Percentiles rank a stretch among this genome's conserved stretches.
Evolutionary conservation across 495 filamentous ascomycete species (phyloP).

Genomic region (Lasiosphaeria hispida): DNA sequence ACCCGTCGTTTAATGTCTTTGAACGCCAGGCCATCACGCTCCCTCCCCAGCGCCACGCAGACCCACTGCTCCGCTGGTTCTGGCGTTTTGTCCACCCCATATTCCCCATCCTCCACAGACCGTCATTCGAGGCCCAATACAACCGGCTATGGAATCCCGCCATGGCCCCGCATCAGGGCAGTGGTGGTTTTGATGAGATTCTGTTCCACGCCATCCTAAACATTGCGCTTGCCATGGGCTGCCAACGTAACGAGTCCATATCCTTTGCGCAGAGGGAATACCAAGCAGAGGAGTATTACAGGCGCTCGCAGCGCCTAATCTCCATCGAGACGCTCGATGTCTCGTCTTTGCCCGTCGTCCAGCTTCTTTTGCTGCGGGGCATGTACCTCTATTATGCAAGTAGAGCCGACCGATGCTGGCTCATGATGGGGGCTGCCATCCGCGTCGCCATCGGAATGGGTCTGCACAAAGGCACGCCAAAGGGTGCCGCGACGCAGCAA

Average conservation of each 20-base stretch:
- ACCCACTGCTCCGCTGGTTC: conserved; percentile 36
- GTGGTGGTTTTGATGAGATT: conserved; percentile 15
- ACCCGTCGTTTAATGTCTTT: not conserved
- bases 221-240: conserved; percentile 39
- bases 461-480: conserved; percentile 26
- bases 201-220: conserved; percentile 39
- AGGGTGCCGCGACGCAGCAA: conserved; percentile 20
- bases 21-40: conserved; percentile 24
- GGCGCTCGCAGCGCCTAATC: conserved; percentile 31
- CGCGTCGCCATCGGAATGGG: conserved; percentile 39
- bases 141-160: conserved; percentile 26
- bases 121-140: conserved; percentile 31
- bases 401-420: conserved; percentile 43
- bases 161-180: not conserved
- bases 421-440: conserved; percentile 37
- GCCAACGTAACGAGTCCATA: conserved; percentile 31
- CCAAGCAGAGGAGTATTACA: conserved; percentile 35
- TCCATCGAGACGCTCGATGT: conserved; percentile 35
- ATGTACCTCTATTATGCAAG: conserved; percentile 40
- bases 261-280: conserved; percentile 20
- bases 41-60: conserved; percentile 33
- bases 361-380: conserved; percentile 38
- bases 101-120: conserved; percentile 39
- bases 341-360: conserved; percentile 31
- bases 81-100: conserved; percentile 35